Conservation (phyloP, 2,329 filamentous ascomycete genomes). For the Neopestalotiopsis sp. region DNA sequence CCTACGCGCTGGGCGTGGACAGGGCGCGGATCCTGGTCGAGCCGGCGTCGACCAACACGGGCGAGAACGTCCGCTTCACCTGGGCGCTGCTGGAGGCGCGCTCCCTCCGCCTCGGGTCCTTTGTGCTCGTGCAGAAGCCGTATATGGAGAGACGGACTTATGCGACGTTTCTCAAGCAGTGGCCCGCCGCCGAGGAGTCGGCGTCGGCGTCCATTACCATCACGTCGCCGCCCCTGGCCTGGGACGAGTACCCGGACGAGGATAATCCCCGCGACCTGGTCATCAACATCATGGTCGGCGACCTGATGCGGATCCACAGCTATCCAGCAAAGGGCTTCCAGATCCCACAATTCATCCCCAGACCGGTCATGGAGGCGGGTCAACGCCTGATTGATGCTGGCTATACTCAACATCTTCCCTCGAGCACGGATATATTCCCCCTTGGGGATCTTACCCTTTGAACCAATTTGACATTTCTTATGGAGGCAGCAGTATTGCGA, state of each 20-base stretch:
- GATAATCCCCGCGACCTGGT: constrained; percentile 48
- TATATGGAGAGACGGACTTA: constrained; percentile 55
- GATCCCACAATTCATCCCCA: constrained; percentile 48
- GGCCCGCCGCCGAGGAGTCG: constrained; percentile 39
- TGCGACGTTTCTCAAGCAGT: constrained; percentile 53
- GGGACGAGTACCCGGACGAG: constrained; percentile 46
- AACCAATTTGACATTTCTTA: too few species aligned
- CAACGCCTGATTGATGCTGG: constrained; percentile 46
- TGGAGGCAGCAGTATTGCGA: too few species aligned
- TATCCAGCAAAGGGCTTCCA: constrained; percentile 51
- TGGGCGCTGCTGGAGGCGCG: constrained; percentile 38
- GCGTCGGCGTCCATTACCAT: constrained; percentile 40
- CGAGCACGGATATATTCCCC: not conserved
- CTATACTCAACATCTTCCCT: constrained; percentile 45
- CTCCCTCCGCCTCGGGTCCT: constrained; percentile 33
- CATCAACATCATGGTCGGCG: constrained; percentile 51
- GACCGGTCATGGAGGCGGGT: constrained; percentile 47
- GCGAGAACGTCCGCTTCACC: constrained; percentile 53
- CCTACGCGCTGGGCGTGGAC: constrained; percentile 45
- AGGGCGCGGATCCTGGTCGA: constrained; percentile 45
- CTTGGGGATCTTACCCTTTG: not conserved
- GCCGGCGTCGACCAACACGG: constrained; percentile 48
- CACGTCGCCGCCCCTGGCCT: constrained; percentile 45
- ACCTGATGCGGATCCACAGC: constrained; percentile 48
- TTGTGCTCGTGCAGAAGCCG: constrained; percentile 53